These are phyloP conservation scores for Eimeria maxima DNA, from an alignment of 169 alveolate species.

Conservation along the genomic window DNA sequence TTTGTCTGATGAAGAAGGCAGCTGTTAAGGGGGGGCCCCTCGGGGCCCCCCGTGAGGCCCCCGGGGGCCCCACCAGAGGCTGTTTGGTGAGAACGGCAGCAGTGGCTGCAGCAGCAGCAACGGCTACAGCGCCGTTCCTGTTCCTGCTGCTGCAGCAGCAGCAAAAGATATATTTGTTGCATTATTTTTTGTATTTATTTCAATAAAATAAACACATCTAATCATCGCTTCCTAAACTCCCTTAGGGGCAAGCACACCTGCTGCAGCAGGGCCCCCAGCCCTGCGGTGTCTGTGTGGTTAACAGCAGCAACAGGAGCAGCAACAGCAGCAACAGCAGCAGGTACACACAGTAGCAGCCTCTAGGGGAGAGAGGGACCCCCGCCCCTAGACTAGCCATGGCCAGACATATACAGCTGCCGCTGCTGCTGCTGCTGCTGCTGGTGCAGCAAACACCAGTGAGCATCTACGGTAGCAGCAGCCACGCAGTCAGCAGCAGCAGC, in stretches of 20 bases:
- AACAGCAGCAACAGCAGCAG: neutral
- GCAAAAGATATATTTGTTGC: neutral
- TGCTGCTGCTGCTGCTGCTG: slow-evolving; percentile 56
- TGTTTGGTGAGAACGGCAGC: too few relatives aligned
- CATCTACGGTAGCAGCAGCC: slow-evolving; percentile 33
- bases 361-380: neutral
- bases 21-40: neutral
- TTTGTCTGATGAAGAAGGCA: neutral
- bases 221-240: neutral
- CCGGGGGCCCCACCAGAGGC: neutral
- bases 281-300: neutral
- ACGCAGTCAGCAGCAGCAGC: neutral
- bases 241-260: neutral
- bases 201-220: too few relatives aligned
- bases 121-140: neutral
- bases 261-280: neutral
- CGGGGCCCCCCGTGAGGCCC: neutral
- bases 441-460: slow-evolving; percentile 13
- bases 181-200: too few relatives aligned
- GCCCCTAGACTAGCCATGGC: neutral
- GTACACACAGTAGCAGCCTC: neutral
- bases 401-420: neutral
- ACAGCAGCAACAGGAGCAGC: neutral
- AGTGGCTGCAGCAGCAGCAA: neutral
- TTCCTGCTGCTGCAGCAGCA: neutral